Base-by-base conservation (phyloP, 768 basidiomycete genomes). In the Collybia sp. region DNA sequence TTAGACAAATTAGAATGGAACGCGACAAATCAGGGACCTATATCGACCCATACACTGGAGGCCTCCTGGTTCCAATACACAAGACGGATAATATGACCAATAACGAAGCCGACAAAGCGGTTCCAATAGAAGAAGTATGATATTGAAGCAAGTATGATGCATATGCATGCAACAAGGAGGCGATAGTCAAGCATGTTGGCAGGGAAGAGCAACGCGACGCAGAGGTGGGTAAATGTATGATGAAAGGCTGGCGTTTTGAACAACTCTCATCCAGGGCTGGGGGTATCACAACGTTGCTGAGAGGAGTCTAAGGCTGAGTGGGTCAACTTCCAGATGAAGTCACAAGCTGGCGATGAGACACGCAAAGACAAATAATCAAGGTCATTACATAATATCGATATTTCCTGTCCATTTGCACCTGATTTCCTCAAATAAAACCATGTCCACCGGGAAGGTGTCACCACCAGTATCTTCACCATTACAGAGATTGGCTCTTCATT, bases 121-220 rank as follows among this genome's bases (percentile, higher is more conserved):
- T 93, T 94, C 81, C 88, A 91, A 69, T 88, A 96, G 76, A 96
- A 94, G 52, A 90, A 75, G 66, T 90, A 89, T 50, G 90, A 68
- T 46, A 88, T 65, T 6, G 83, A 67, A 12, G 73, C 75, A 31
- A 72, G 50, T n/a, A 72, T 63, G 41, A 77, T 77, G 57, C 74
- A 76, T 43, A 85, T 62, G 62, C 82, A 85, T 42, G 80, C 71
- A 49, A 83, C 70, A 51, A 90, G 70, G 18, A 92, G 75, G 43
- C 79, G 68, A 36, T 62, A 61, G 65, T 75, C 71, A 42, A 88
- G 66, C 80, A 87, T 85, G 15, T 18, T 48, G 34, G 33, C 12
- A 20, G 13, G 37, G 17, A 33, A 31, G 8, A n/a, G n/a, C n/a
- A n/a, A n/a, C n/a, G n/a, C n/a, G 25, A 25, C 25, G 25, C 25